phyloP scores from a whole-genome alignment of 1,284 basidiomycete genomes.

The Clitocybe nebularis region DNA sequence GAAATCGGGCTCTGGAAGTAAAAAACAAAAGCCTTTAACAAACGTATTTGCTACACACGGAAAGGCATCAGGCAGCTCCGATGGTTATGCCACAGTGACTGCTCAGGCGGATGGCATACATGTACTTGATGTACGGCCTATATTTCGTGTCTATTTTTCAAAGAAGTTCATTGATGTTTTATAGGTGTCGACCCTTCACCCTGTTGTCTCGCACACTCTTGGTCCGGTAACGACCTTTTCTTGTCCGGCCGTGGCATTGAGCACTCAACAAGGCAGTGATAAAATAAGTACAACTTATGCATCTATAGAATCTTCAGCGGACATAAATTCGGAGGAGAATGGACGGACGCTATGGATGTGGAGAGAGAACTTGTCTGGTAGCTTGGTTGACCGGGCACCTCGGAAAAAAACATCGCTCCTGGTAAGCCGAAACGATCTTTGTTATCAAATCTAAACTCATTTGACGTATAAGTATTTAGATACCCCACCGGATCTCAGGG shows the following conservation, averaged over 20 bases:
- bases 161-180: slow-evolving; percentile 8
- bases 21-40: slow-evolving; percentile 19
- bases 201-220: slow-evolving; percentile 62
- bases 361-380: slow-evolving; percentile 49
- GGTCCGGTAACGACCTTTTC: slow-evolving; percentile 60
- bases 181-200: slow-evolving; percentile 65
- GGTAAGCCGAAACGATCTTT: slow-evolving; percentile 34
- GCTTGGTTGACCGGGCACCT: slow-evolving; percentile 29
- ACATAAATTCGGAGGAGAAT: slow-evolving; percentile 34
- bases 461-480: slow-evolving; percentile 30
- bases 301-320: slow-evolving; percentile 45
- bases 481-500: slow-evolving; percentile 38
- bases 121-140: slow-evolving; percentile 55
- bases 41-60: slow-evolving; percentile 40
- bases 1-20: slow-evolving; percentile 6
- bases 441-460: slow-evolving; percentile 11
- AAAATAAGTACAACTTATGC: slow-evolving; percentile 53
- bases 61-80: slow-evolving; percentile 33
- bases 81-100: slow-evolving; percentile 59
- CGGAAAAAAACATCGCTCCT: slow-evolving; percentile 38
- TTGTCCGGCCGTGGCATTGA: slow-evolving; percentile 49
- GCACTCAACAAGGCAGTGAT: slow-evolving; percentile 29
- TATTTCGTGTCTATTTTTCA: background rate
- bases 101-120: slow-evolving; percentile 71
- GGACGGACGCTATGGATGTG: slow-evolving; percentile 59